Conservation (phyloP, 2,329 filamentous ascomycete species). For the Helicocarpus griseus region DNA sequence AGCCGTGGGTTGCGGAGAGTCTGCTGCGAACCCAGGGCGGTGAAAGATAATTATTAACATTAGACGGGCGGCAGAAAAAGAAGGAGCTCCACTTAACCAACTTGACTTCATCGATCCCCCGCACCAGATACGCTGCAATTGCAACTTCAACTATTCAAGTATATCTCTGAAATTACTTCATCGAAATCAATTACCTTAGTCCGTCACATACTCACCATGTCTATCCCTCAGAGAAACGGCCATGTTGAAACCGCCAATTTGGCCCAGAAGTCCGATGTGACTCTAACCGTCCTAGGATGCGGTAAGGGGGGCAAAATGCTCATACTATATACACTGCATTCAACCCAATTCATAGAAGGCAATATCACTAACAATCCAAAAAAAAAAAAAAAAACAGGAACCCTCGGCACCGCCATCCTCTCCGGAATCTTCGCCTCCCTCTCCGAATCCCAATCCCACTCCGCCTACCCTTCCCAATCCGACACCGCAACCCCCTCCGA, state of each 20-base stretch:
- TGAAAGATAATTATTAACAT: neutral
- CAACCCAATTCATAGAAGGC: neutral
- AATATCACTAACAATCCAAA: conserved; percentile 3
- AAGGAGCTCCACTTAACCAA: too few species aligned
- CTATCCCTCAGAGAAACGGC: conserved; percentile 2
- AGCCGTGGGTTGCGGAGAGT: neutral
- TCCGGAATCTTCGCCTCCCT: conserved; percentile 68
- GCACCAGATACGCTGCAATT: neutral
- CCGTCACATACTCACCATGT: neutral
- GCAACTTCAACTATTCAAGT: neutral
- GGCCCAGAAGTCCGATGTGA: conserved; percentile 35
- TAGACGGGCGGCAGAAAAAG: conserved; percentile 2
- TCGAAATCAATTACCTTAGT: neutral
- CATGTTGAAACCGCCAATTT: conserved; percentile 24
- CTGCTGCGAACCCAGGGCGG: neutral
- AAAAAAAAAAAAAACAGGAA: conserved; percentile 44
- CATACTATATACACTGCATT: neutral
- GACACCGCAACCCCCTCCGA: conserved; percentile 27
- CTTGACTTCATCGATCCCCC: neutral
- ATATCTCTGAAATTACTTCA: neutral
- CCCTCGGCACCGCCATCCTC: conserved; percentile 77
- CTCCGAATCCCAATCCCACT: conserved; percentile 38
- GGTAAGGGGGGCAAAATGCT: conserved; percentile 44
- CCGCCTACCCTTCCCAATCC: conserved; percentile 25
- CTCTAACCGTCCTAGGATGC: conserved; percentile 71